Evolutionary conservation across 345 rosid species (phyloP).

Genomic region (Noccaea bulbosa): DNA sequence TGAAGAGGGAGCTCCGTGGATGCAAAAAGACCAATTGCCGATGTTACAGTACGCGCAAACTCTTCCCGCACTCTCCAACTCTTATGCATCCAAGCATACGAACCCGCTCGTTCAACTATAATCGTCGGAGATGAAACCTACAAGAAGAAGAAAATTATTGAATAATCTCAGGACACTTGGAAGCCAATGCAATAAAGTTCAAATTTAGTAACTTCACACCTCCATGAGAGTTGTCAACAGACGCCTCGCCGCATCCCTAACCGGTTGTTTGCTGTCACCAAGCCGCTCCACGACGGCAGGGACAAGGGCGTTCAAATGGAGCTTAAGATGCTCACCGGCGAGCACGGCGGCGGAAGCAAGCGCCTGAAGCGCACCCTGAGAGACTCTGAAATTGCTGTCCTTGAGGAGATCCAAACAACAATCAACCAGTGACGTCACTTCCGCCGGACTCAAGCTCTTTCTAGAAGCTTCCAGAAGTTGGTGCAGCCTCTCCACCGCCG

Average conservation of each 20-base stretch:
- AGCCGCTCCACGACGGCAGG: constrained; percentile 94
- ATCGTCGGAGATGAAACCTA: constrained; percentile 99
- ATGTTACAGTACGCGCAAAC: constrained; percentile 92
- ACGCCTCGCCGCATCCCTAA: constrained; percentile 93
- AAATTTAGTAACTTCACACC: constrained; percentile 57
- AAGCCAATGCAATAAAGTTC: not conserved
- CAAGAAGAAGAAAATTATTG: constrained; percentile 1
- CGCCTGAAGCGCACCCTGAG: constrained; percentile 94
- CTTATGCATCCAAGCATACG: constrained; percentile 91
- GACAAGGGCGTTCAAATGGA: constrained; percentile 91
- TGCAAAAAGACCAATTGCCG: constrained; percentile 87
- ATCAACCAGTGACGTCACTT: constrained; percentile 83
- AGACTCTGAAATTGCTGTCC: constrained; percentile 91
- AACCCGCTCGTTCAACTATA: constrained; percentile 96
- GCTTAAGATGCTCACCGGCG: constrained; percentile 88
- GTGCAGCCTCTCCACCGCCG: constrained; percentile 92
- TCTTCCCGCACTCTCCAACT: constrained; percentile 99
- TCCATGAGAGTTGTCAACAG: constrained; percentile 97
- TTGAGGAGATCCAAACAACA: constrained; percentile 95
- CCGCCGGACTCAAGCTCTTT: constrained; percentile 71
- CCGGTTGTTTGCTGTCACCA: constrained; percentile 93
- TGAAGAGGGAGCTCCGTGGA: constrained; percentile 97
- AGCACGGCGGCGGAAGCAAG: constrained; percentile 98
- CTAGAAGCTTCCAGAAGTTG: constrained; percentile 88
- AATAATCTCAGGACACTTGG: not conserved